phyloP scores from a whole-genome alignment of 495 filamentous ascomycete species.

The Talaromyces wortmannii region DNA sequence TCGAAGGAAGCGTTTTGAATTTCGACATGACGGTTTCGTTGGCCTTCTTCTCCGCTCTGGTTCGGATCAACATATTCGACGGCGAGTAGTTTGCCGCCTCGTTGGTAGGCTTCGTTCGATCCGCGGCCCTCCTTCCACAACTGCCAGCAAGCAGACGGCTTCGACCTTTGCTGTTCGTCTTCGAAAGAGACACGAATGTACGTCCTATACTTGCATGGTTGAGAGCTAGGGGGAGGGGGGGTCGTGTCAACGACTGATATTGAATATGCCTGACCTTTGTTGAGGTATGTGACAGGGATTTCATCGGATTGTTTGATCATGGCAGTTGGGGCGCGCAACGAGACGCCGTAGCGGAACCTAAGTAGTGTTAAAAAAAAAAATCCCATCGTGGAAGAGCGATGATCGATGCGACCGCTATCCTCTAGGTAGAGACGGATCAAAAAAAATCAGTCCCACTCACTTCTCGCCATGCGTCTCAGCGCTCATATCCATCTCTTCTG shows the following conservation, averaged over 20 bases:
- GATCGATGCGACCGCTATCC: constrained; percentile 8
- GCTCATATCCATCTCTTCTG: constrained; percentile 18
- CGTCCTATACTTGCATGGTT: constrained; percentile 63
- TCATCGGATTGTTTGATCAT: constrained; percentile 86
- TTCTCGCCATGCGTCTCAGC: constrained; percentile 30
- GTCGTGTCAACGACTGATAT: constrained; percentile 65
- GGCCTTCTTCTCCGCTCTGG: constrained; percentile 61
- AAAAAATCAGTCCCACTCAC: constrained; percentile 33
- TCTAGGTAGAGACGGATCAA: constrained; percentile 19
- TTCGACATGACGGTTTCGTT: constrained; percentile 66
- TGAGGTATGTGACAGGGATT: constrained; percentile 91
- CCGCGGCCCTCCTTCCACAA: constrained; percentile 94
- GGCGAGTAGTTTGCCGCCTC: constrained; percentile 79
- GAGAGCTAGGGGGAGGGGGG: constrained; percentile 37
- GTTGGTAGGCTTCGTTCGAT: constrained; percentile 80
- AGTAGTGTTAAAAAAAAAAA: constrained; percentile 17
- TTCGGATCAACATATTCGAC: constrained; percentile 86
- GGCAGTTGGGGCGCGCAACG: constrained; percentile 89
- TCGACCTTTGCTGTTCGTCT: constrained; percentile 79
- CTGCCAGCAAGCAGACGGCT: constrained; percentile 82
- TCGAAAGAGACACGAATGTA: constrained; percentile 91
- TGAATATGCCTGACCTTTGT: constrained; percentile 91
- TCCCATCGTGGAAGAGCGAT: background rate
- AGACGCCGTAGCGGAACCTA: constrained; percentile 87
- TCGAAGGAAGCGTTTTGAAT: constrained; percentile 82